A percentile compares a stretch with the other conserved stretches of the same genome.
Conservation (phyloP, 768 basidiomycete genomes). For the Chalciporus chontae region DNA sequence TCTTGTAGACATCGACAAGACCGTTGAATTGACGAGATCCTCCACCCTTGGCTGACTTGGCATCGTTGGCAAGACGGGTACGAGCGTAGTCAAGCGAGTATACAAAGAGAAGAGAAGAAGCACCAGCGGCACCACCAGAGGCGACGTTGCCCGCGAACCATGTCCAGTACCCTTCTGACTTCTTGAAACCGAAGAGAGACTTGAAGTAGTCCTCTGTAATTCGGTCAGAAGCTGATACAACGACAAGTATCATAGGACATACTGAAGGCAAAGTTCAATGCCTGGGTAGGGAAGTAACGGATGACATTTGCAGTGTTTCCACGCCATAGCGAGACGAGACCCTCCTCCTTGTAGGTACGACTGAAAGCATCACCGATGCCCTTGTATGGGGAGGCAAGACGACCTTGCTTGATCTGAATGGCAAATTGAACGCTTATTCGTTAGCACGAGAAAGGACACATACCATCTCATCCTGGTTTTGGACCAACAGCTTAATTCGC, state of each 20-base stretch:
- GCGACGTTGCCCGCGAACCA: constrained; percentile 99
- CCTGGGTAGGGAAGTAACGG: constrained; percentile 99
- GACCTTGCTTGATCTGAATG: constrained; percentile 95
- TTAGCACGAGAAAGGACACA: constrained; percentile 12
- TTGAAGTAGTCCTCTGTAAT: constrained; percentile 91
- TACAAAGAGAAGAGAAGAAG: constrained; percentile 96
- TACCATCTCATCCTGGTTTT: constrained; percentile 99
- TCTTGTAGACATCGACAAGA: constrained; percentile 93
- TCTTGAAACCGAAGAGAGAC: constrained; percentile 98
- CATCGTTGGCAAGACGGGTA: constrained; percentile 98
- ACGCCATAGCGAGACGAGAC: constrained; percentile 93
- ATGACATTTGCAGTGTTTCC: constrained; percentile 99
- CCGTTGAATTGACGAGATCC: constrained; percentile 98
- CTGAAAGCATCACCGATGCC: constrained; percentile 88
- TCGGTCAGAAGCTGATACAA: not conserved
- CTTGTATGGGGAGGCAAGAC: constrained; percentile 95
- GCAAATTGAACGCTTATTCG: constrained; percentile 3
- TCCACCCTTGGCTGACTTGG: constrained; percentile 93
- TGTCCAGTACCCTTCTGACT: constrained; percentile 94
- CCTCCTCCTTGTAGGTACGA: constrained; percentile 94
- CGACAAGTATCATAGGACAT: constrained; percentile 31
- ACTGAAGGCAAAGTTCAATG: constrained; percentile 99
- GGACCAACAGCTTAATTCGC: constrained; percentile 97
- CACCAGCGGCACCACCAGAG: constrained; percentile 99
- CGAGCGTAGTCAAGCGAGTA: constrained; percentile 99